phyloP scores from a whole-genome alignment of 768 basidiomycete genomes.

The Hericium rajendrae region DNA sequence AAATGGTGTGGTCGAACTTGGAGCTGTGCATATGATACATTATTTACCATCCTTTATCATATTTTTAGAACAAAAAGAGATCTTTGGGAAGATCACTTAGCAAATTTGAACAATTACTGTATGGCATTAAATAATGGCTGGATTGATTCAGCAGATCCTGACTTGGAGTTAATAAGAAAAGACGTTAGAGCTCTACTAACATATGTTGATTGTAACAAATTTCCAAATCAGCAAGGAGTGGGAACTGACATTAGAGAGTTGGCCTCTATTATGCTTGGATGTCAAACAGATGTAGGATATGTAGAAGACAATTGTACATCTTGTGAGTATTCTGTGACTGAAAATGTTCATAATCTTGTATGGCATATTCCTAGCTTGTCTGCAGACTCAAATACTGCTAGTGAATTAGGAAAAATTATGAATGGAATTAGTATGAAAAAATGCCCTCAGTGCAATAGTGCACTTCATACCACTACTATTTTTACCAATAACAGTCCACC shows the following conservation, averaged over 20 bases:
- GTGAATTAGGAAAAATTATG: neutral
- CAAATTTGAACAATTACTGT: neutral
- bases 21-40: constrained; percentile 7
- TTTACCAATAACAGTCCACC: neutral
- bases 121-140: neutral
- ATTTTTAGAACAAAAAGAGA: neutral
- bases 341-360: neutral
- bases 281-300: neutral
- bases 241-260: neutral
- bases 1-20: neutral
- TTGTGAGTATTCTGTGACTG: neutral
- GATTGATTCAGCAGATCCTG: neutral
- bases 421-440: neutral
- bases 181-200: neutral
- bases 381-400: no score
- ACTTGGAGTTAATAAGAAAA: neutral
- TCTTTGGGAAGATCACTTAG: neutral
- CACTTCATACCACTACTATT: neutral
- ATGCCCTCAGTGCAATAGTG: neutral
- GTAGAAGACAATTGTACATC: neutral
- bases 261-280: neutral
- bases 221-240: neutral
- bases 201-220: neutral
- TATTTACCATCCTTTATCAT: neutral
- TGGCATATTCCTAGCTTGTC: neutral